A percentile compares a stretch with the other conserved stretches of the same genome.
Evolutionary conservation across 164 flowering plant species (phyloP).

Genomic region (Nymphaea thermarum): DNA sequence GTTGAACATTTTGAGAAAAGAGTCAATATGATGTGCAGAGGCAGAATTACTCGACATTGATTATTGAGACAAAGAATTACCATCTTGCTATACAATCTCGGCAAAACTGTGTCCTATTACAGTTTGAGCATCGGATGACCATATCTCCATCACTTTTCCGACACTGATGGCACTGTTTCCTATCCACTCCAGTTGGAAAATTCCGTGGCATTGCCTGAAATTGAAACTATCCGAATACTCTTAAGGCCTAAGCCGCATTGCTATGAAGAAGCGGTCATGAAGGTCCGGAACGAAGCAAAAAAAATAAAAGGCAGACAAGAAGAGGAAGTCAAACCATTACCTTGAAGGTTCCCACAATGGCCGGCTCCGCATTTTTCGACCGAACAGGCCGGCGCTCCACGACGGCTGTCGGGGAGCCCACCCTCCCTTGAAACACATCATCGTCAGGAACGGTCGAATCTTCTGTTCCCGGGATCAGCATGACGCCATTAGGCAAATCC

Average conservation of each 20-base stretch:
- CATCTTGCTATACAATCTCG: slow-evolving; percentile 38
- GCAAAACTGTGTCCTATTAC: slow-evolving; percentile 46
- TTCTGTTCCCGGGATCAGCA: slow-evolving; percentile 46
- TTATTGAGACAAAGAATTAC: slow-evolving; percentile 13
- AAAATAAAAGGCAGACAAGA: neutral
- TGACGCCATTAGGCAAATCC: slow-evolving; percentile 58
- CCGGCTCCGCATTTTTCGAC: slow-evolving; percentile 73
- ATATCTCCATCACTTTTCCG: slow-evolving; percentile 16
- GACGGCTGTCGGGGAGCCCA: slow-evolving; percentile 26
- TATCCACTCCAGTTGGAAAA: slow-evolving; percentile 20
- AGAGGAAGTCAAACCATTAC: slow-evolving; percentile 17
- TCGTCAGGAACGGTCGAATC: slow-evolving; percentile 15
- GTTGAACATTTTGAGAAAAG: too few relatives aligned
- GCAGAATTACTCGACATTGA: too few relatives aligned
- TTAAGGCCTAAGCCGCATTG: neutral
- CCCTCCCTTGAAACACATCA: slow-evolving; percentile 26
- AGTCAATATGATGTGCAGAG: too few relatives aligned
- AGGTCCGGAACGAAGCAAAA: neutral
- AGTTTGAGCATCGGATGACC: slow-evolving; percentile 40
- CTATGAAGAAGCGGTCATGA: neutral
- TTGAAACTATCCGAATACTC: neutral
- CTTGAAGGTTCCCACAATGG: slow-evolving; percentile 49
- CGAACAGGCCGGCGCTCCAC: slow-evolving; percentile 33
- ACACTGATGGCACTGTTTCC: slow-evolving; percentile 55
- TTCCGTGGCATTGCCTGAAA: slow-evolving; percentile 39